A percentile compares a stretch with the other conserved stretches of the same genome.
phyloP scores from a whole-genome alignment of 345 rosid genomes.

The Chamaenerion angustifolium region DNA sequence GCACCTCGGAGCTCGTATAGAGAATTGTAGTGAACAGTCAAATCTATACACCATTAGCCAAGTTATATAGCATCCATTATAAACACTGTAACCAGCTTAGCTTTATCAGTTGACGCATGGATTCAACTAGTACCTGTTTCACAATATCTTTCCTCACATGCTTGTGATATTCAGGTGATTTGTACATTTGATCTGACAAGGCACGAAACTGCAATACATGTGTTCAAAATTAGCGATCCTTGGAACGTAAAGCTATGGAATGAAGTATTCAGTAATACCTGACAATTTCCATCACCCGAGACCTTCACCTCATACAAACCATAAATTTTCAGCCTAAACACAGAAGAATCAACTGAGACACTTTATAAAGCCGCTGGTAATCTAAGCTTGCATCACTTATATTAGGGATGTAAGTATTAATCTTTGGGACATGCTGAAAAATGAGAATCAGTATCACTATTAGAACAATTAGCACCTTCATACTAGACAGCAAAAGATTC shows the following conservation, averaged over 20 bases:
- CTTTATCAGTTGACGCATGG: no score
- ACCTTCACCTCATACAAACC: no score
- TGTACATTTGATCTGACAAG: no score
- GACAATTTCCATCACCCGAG: conserved; percentile 96
- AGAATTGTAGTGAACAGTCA: conserved; percentile 56
- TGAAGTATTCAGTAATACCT: conserved; percentile 33
- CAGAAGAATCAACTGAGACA: no score
- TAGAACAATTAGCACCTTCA: not conserved
- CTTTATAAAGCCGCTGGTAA: no score
- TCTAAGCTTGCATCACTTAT: no score
- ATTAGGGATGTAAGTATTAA: no score
- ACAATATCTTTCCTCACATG: conserved; percentile 70
- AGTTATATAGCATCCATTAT: no score
- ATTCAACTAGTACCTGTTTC: conserved; percentile 56
- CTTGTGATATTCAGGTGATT: conserved; percentile 86
- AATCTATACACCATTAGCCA: not conserved
- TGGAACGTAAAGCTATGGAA: not conserved
- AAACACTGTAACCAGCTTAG: no score
- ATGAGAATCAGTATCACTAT: not conserved
- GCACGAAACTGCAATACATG: conserved; percentile 28
- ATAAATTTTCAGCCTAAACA: no score
- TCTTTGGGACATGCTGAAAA: conserved; percentile 66
- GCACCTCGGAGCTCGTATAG: conserved; percentile 66
- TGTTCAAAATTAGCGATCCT: not conserved
- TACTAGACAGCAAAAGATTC: no score